phyloP scores from a whole-genome alignment of 495 filamentous ascomycete species.

The Penicillium macrosclerotiorum region DNA sequence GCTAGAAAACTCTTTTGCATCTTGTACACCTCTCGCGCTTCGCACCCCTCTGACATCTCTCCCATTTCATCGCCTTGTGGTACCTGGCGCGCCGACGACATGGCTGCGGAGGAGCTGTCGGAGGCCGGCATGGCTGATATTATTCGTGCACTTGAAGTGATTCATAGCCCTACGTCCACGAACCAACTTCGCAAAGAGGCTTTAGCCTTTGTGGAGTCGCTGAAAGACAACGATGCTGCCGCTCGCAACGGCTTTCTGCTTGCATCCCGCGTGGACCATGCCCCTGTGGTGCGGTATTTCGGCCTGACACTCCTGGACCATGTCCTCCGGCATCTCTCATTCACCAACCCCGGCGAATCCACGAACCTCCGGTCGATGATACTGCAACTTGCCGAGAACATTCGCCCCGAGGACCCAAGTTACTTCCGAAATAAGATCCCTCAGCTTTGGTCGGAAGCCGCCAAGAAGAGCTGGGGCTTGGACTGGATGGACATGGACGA shows the following conservation, averaged over 20 bases:
- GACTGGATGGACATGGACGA: conserved; percentile 96
- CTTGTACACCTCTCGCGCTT: neutral
- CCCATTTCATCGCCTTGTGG: neutral
- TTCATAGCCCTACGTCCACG: conserved; percentile 77
- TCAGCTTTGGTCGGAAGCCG: conserved; percentile 92
- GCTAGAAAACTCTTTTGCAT: no score
- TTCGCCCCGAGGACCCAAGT: conserved; percentile 69
- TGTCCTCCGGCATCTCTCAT: conserved; percentile 79
- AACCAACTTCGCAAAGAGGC: conserved; percentile 86
- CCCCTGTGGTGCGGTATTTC: conserved; percentile 85
- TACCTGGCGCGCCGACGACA: conserved; percentile 18
- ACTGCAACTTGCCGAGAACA: conserved; percentile 69
- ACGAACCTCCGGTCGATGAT: conserved; percentile 67
- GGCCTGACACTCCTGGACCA: conserved; percentile 88
- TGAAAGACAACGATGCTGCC: conserved; percentile 74
- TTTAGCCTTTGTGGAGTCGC: conserved; percentile 74
- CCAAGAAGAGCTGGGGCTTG: conserved; percentile 85
- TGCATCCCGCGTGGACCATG: conserved; percentile 67
- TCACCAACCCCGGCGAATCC: conserved; percentile 61
- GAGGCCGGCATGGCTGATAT: conserved; percentile 55
- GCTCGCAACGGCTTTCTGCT: conserved; percentile 84
- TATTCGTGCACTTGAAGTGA: conserved; percentile 76
- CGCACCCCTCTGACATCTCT: neutral
- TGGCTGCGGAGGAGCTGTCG: conserved; percentile 42
- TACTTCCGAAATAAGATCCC: conserved; percentile 93